Evolutionary conservation across 306 rosid species (phyloP).

Genomic region (Prunus davidiana): DNA sequence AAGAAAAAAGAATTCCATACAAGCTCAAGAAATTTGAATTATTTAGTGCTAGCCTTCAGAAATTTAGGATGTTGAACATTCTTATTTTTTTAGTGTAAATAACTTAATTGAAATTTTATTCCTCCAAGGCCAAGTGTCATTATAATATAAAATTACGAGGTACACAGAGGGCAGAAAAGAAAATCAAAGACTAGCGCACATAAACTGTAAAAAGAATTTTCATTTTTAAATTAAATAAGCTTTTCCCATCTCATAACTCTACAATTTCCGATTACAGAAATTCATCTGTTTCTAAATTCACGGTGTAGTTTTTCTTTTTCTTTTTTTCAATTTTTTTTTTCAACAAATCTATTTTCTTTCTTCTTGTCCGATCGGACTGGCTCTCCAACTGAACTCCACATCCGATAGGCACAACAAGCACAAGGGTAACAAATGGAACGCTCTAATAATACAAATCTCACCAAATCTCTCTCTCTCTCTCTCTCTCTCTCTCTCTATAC

Average conservation of each 20-base stretch:
- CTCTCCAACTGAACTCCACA: constrained; percentile 30
- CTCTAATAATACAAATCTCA: constrained; percentile 77
- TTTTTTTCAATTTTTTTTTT: not conserved
- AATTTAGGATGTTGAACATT: no score
- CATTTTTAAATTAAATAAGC: constrained; percentile 57
- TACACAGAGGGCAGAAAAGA: no score
- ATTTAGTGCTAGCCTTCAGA: no score
- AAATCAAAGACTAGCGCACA: constrained; percentile 1
- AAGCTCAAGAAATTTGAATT: no score
- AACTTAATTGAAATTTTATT: no score
- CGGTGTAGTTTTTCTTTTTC: constrained; percentile 31
- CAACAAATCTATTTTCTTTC: constrained; percentile 45
- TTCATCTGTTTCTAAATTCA: constrained; percentile 60
- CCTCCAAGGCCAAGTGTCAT: no score
- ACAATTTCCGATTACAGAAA: constrained; percentile 75
- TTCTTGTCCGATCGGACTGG: constrained; percentile 44
- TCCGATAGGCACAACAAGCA: constrained; percentile 61
- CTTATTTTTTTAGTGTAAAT: not conserved
- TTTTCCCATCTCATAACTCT: constrained; percentile 63
- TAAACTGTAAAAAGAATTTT: constrained; percentile 54
- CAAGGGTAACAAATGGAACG: constrained; percentile 56
- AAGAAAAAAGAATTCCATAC: no score
- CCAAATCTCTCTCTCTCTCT: constrained; percentile 36
- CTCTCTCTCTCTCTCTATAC: constrained; percentile 72
- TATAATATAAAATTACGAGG: no score